Evolutionary conservation across 2,329 filamentous ascomycete species (phyloP).

Genomic region (Hymenoscyphus scutula): DNA sequence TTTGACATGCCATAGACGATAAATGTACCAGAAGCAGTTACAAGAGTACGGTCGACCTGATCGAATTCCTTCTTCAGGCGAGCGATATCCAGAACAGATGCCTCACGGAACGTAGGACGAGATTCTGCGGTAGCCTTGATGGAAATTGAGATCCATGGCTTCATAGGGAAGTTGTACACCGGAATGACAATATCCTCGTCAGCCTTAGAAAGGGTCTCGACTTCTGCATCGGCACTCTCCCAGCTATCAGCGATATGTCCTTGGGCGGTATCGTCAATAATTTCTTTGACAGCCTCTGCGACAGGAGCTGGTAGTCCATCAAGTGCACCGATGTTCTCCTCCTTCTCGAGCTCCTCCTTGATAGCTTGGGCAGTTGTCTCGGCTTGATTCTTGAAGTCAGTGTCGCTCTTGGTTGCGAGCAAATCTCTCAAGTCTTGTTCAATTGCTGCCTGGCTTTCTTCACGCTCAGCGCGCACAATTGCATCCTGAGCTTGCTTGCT

Average conservation of each 20-base stretch:
- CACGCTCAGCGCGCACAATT: slow-evolving; percentile 49
- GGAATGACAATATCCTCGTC: slow-evolving; percentile 64
- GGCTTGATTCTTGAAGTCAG: slow-evolving; percentile 52
- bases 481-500: slow-evolving; percentile 62
- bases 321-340: slow-evolving; percentile 51
- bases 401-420: slow-evolving; percentile 50
- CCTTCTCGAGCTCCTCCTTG: slow-evolving; percentile 54
- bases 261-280: slow-evolving; percentile 53
- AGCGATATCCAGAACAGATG: slow-evolving; percentile 87
- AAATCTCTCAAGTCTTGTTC: slow-evolving; percentile 49
- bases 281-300: slow-evolving; percentile 56
- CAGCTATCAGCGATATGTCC: slow-evolving; percentile 74
- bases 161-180: slow-evolving; percentile 96
- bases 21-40: slow-evolving; percentile 83
- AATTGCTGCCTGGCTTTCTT: slow-evolving; percentile 49
- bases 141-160: slow-evolving; percentile 88
- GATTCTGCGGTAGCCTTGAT: slow-evolving; percentile 59
- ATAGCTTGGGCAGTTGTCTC: slow-evolving; percentile 47
- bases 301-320: slow-evolving; percentile 53
- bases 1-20: slow-evolving; percentile 95
- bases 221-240: slow-evolving; percentile 80
- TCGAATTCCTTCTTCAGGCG: slow-evolving; percentile 97
- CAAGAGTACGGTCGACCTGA: slow-evolving; percentile 90
- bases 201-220: slow-evolving; percentile 64
- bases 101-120: slow-evolving; percentile 67